phyloP scores from a whole-genome alignment of 164 flowering plant species.

The Vitis rotundifolia region DNA sequence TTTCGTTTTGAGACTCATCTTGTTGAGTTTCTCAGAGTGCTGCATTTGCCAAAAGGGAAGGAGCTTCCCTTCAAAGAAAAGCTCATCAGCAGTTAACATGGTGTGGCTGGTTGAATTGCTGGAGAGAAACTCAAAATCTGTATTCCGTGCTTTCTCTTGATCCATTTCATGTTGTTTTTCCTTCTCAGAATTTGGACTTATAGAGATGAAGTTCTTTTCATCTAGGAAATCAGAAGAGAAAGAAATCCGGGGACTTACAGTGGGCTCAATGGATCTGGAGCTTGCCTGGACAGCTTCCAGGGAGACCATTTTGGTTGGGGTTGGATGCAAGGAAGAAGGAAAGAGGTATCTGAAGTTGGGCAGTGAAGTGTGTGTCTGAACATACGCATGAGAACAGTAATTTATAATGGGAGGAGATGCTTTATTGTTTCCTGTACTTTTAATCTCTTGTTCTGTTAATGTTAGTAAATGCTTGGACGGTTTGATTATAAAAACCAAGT shows the following conservation, averaged over 20 bases:
- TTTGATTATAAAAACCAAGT: conserved; percentile 39
- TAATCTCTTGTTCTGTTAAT: conserved; percentile 3
- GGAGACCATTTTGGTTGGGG: conserved; percentile 39
- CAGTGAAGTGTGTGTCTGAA: conserved; percentile 9
- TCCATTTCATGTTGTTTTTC: conserved; percentile 17
- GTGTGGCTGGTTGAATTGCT: conserved; percentile 21
- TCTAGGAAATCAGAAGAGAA: conserved; percentile 73
- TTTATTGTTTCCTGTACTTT: conserved; percentile 4
- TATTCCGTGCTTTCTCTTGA: conserved; percentile 19
- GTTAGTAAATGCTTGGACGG: conserved; percentile 28
- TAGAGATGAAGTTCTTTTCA: conserved; percentile 59
- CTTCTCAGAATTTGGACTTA: conserved; percentile 30
- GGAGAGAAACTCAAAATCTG: conserved; percentile 83
- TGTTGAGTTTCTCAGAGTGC: conserved; percentile 51
- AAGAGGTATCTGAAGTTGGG: conserved; percentile 5
- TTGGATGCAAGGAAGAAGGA: not conserved
- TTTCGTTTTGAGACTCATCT: conserved; percentile 40
- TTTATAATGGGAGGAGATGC: conserved; percentile 31
- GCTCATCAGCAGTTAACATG: conserved; percentile 84
- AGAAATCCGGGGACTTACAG: conserved; percentile 71
- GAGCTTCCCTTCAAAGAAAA: conserved; percentile 78
- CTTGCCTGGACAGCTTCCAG: conserved; percentile 34
- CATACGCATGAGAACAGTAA: conserved; percentile 25
- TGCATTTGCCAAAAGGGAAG: conserved; percentile 79
- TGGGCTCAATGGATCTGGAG: conserved; percentile 28